phyloP scores from a whole-genome alignment of 225 moss, liverwort and hornwort species.

The Pseudoscleropodium purum region DNA sequence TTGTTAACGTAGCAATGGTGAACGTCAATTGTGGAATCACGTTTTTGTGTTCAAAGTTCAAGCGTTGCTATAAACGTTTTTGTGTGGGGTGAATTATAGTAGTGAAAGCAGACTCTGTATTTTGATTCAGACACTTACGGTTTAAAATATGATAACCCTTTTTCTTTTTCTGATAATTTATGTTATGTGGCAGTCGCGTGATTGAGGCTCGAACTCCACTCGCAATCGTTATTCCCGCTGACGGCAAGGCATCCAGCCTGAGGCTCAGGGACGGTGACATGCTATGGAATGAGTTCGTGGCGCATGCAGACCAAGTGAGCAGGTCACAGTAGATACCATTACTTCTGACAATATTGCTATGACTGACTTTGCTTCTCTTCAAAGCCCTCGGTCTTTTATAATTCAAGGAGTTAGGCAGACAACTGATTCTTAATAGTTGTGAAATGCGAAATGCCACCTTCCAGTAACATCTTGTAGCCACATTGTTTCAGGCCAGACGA shows the following conservation, averaged over 20 bases:
- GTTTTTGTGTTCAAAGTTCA: background rate
- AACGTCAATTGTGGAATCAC: background rate
- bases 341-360: background rate
- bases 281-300: background rate
- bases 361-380: background rate
- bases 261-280: background rate
- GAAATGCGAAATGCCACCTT: background rate
- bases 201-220: conserved; percentile 56
- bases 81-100: background rate
- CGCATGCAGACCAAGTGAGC: background rate
- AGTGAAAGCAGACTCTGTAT: background rate
- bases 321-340: background rate
- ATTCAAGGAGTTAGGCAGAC: background rate
- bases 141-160: background rate
- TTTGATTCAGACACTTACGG: background rate
- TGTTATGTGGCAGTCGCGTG: conserved; percentile 47
- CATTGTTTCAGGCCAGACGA: conserved; percentile 51
- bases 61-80: background rate
- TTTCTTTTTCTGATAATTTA: background rate
- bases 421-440: background rate
- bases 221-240: conserved; percentile 64
- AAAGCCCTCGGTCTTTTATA: background rate
- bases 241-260: conserved; percentile 19
- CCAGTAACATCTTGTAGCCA: background rate
- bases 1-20: background rate